Evolutionary conservation across 2,329 filamentous ascomycete genomes (phyloP).

Genomic region (Colletotrichum trifolii): DNA sequence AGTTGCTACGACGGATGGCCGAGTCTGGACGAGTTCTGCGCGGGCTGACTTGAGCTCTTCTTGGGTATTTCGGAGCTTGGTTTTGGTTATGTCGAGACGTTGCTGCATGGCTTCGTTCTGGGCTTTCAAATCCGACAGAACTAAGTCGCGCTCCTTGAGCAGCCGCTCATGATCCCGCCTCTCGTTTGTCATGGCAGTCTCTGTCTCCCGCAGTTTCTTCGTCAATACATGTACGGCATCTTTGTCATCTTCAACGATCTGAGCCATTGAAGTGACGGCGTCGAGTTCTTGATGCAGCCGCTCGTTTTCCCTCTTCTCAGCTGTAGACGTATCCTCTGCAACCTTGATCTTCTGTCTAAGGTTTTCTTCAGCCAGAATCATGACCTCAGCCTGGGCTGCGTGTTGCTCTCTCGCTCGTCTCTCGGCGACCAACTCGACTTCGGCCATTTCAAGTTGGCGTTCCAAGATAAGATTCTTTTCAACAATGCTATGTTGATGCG

Average conservation of each 20-base stretch:
- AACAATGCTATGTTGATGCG: slow-evolving; percentile 74
- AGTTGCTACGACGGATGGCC: slow-evolving; percentile 4
- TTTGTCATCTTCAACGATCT: slow-evolving; percentile 66
- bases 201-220: slow-evolving; percentile 47
- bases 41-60: slow-evolving; percentile 74
- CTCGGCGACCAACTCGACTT: slow-evolving; percentile 86
- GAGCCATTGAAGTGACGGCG: slow-evolving; percentile 68
- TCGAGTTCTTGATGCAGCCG: slow-evolving; percentile 48
- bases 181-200: slow-evolving; percentile 51
- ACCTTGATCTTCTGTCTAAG: slow-evolving; percentile 50
- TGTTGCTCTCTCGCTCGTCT: slow-evolving; percentile 51
- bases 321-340: slow-evolving; percentile 48
- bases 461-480: slow-evolving; percentile 84
- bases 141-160: slow-evolving; percentile 61
- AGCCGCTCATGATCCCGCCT: slow-evolving; percentile 59
- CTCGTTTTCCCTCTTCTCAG: slow-evolving; percentile 41
- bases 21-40: slow-evolving; percentile 51
- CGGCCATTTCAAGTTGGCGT: slow-evolving; percentile 79
- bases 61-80: slow-evolving; percentile 76
- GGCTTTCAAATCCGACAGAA: slow-evolving; percentile 69
- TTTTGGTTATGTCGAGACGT: slow-evolving; percentile 75
- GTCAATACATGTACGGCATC: slow-evolving; percentile 55
- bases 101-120: slow-evolving; percentile 75
- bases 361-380: slow-evolving; percentile 47
- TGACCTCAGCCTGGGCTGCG: slow-evolving; percentile 13